Base-by-base conservation (phyloP, 768 basidiomycete genomes). In the Lactarius deliciosus region DNA sequence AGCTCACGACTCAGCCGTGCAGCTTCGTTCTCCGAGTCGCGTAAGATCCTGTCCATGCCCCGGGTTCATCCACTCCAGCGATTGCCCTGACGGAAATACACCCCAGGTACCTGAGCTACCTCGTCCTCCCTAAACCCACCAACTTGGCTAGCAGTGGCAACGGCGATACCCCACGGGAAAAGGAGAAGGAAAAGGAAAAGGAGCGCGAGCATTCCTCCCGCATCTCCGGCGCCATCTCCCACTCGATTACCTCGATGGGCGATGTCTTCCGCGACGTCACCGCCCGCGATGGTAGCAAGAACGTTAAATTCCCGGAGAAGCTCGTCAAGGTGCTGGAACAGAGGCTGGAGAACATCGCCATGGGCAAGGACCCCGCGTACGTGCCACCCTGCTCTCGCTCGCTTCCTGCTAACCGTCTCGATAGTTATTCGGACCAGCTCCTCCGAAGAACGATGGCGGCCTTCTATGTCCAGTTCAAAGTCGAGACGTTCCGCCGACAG, bases 271-370 rank as follows among this genome's bases (percentile, higher is more conserved):
- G 88, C 75, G 92, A 91, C 71, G 83, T 86, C 64, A 68, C 66
- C 5, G 66, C 62, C 15, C 76, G 87, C 67, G 90, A 89, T 77
- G 88, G 91, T 6, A 85, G 87, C 62, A 94, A 91, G 79, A 90
- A 86, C 67, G 90, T 92, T 74, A 93, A 92, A 75, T 98, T 96
- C 76, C 96, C 96, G 0, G 94, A 98, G 78, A 95, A 94, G 77
- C 79, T 97, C 66, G 75, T 98, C 64, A 98, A 95, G 78, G 89
- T 92, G 9, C 79, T 99, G 68, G 95, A 97, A 75, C 85, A 88
- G 77, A 92, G 88, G 77, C 76, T 98, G 76, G 90, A 96, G 79
- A 86, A 89, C 70, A 94, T 98, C 71, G 93, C 93, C 10, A 93
- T 96, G 89, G 95, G 94, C 3, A 91, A 89, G 79, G 94, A 97